These are phyloP conservation scores for Nicotiana rustica DNA, from an alignment of 305 asterid genomes.

Conservation along the genomic window DNA sequence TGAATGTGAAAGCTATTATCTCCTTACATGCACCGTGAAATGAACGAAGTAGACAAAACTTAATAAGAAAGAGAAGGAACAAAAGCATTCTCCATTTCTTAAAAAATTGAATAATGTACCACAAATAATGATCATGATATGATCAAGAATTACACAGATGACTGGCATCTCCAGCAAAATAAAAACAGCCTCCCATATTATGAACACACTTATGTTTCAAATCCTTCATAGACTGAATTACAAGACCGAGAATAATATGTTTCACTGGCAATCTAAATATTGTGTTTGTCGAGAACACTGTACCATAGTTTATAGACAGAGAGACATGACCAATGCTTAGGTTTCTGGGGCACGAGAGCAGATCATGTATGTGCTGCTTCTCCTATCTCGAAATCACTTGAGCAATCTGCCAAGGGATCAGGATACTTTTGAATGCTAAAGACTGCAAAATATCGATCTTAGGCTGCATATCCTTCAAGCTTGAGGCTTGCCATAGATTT, in stretches of 20 bases:
- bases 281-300: neutral
- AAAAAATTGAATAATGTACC: neutral
- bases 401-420: slow-evolving; percentile 32
- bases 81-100: slow-evolving; percentile 17
- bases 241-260: neutral
- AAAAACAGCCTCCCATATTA: slow-evolving; percentile 15
- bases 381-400: neutral
- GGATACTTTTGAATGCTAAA: neutral
- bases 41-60: neutral
- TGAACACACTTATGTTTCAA: neutral
- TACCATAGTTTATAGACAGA: neutral
- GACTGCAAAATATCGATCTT: neutral
- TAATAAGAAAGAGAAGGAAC: neutral
- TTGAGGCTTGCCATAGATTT: slow-evolving; percentile 42
- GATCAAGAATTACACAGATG: neutral
- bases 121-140: slow-evolving; percentile 19
- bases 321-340: neutral
- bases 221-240: slow-evolving; percentile 19
- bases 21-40: neutral
- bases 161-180: slow-evolving; percentile 18
- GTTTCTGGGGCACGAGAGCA: neutral
- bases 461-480: slow-evolving; percentile 23
- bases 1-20: neutral
- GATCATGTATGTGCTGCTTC: slow-evolving; percentile 8
- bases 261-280: neutral